Conservation (phyloP, 768 basidiomycete species). For the Leccinum truebloodii region DNA sequence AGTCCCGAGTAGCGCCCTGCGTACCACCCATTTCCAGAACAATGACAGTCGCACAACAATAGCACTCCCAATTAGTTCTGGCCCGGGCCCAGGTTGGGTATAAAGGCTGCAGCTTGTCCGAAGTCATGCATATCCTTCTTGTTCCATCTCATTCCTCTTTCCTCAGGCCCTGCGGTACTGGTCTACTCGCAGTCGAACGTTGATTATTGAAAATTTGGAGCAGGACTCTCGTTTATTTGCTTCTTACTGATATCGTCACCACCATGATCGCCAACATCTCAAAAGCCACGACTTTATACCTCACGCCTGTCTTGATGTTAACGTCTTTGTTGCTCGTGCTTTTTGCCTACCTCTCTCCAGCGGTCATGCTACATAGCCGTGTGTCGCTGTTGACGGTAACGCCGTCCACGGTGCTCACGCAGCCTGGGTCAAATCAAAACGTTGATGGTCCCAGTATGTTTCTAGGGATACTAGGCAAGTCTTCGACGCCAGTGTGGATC, state of each 20-base stretch:
- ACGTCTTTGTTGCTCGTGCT: slow-evolving; percentile 66
- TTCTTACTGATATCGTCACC: background rate
- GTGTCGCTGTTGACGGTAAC: slow-evolving; percentile 67
- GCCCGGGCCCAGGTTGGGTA: background rate
- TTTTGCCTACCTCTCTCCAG: slow-evolving; percentile 70
- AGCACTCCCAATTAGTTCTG: slow-evolving; percentile 2
- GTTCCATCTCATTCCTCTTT: slow-evolving; percentile 5
- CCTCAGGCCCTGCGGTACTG: slow-evolving; percentile 21
- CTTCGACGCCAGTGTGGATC: background rate
- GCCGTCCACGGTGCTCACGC: slow-evolving; percentile 49
- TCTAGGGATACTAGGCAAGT: slow-evolving; percentile 67
- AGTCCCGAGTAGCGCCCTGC: background rate
- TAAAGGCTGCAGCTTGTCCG: slow-evolving; percentile 15
- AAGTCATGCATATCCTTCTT: slow-evolving; percentile 2
- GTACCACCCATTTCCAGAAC: slow-evolving; percentile 13
- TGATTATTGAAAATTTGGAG: slow-evolving; percentile 14
- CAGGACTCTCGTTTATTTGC: slow-evolving; percentile 19
- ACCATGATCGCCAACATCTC: slow-evolving; percentile 71
- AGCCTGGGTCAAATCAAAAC: slow-evolving; percentile 30
- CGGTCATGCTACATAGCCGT: slow-evolving; percentile 54
- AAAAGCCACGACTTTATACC: slow-evolving; percentile 65
- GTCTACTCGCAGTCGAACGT: slow-evolving; percentile 18
- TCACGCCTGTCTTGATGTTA: slow-evolving; percentile 65
- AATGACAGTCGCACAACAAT: slow-evolving; percentile 18
- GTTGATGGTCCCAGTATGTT: slow-evolving; percentile 71